A percentile compares a stretch with the other conserved stretches of the same genome.
Conservation (phyloP, 2,329 filamentous ascomycete species). For the Metarhizium guizhouense region DNA sequence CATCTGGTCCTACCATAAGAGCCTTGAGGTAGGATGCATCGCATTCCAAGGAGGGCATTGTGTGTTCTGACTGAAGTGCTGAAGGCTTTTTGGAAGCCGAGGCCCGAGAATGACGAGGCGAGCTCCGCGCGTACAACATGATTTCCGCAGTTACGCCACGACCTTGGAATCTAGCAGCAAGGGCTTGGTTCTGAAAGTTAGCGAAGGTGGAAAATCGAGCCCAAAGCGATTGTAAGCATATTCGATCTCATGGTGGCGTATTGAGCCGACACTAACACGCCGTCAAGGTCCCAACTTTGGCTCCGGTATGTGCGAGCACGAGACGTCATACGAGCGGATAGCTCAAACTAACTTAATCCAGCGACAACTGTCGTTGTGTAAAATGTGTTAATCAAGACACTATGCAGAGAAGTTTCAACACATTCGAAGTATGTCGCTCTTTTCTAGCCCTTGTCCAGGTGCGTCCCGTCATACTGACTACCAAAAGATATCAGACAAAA, state of each 20-base stretch:
- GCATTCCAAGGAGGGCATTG: background rate
- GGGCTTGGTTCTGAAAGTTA: conserved; percentile 6
- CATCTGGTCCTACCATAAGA: background rate
- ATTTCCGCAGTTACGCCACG: conserved; percentile 8
- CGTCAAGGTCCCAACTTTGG: conserved; percentile 12
- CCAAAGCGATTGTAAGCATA: conserved; percentile 7
- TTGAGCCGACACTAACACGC: background rate
- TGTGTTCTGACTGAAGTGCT: background rate
- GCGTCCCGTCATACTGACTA: background rate
- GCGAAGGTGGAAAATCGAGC: background rate
- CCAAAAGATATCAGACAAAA: conserved; percentile 21
- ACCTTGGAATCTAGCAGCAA: conserved; percentile 4
- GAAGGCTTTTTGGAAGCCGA: conserved; percentile 3
- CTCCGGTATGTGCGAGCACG: conserved; percentile 11
- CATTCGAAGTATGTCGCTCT: conserved; percentile 24
- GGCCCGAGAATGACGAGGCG: conserved; percentile 2
- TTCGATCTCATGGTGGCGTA: background rate
- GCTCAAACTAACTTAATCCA: conserved; percentile 8
- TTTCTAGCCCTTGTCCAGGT: background rate
- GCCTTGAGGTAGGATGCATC: conserved; percentile 2
- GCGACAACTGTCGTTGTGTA: conserved; percentile 35
- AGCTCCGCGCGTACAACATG: background rate
- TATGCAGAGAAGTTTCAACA: conserved; percentile 32
- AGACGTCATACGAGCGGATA: background rate
- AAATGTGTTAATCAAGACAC: conserved; percentile 33